phyloP scores from a whole-genome alignment of 2,329 filamentous ascomycete genomes.

The Pyrenophora tritici-repentis region DNA sequence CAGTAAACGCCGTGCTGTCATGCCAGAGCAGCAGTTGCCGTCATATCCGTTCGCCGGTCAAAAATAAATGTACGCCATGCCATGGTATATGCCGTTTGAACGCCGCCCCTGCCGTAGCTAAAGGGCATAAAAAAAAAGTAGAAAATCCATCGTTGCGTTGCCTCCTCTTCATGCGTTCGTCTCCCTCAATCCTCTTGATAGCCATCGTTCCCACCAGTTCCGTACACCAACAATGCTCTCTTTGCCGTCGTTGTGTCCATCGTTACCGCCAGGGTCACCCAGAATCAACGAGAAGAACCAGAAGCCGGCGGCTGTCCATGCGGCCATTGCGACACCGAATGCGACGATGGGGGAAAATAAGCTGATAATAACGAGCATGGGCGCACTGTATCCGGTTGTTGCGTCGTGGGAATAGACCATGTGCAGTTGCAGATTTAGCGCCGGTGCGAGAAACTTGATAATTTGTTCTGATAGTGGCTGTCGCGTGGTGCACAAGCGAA shows the following conservation, averaged over 20 bases:
- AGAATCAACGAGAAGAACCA: slow-evolving; percentile 66
- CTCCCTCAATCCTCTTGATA: slow-evolving; percentile 48
- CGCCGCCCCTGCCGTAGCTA: slow-evolving; percentile 15
- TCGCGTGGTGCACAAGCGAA: slow-evolving; percentile 59
- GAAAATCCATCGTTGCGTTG: slow-evolving; percentile 1
- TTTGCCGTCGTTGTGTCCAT: slow-evolving; percentile 64
- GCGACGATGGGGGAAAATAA: slow-evolving; percentile 62
- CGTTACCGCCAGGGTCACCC: slow-evolving; percentile 65
- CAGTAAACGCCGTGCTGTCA: slow-evolving; percentile 28
- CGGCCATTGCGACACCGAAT: slow-evolving; percentile 59
- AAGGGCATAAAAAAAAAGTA: slow-evolving; percentile 4
- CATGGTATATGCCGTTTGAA: slow-evolving; percentile 32
- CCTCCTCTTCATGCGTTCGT: slow-evolving; percentile 4
- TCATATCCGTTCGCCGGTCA: slow-evolving; percentile 1
- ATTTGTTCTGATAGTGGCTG: slow-evolving; percentile 57
- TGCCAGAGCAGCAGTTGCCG: slow-evolving; percentile 18
- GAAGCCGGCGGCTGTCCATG: slow-evolving; percentile 65
- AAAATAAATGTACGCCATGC: slow-evolving; percentile 13
- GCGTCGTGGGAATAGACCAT: slow-evolving; percentile 52
- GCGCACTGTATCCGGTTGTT: slow-evolving; percentile 46
- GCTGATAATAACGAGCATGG: slow-evolving; percentile 58
- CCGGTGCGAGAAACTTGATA: slow-evolving; percentile 58
- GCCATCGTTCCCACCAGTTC: slow-evolving; percentile 65
- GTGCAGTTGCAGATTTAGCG: slow-evolving; percentile 58
- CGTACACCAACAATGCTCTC: slow-evolving; percentile 63